phyloP scores from a whole-genome alignment of 441 rosid species.

The Capsella rubella region DNA sequence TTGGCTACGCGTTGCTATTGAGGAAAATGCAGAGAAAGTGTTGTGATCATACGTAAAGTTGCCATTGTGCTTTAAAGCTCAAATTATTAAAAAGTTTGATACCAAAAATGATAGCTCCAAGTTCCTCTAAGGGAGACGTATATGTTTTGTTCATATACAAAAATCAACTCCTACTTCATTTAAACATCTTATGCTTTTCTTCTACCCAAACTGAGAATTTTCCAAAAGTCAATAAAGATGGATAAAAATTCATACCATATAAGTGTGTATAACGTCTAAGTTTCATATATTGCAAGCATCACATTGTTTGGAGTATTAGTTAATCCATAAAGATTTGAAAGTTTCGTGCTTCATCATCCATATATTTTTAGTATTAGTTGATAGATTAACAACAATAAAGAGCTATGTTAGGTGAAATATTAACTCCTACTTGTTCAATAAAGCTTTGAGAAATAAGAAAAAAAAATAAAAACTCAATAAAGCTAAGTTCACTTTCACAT shows the following conservation, averaged over 20 bases:
- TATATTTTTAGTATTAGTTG: neutral
- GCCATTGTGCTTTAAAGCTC: slow-evolving; percentile 15
- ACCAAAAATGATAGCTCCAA: neutral
- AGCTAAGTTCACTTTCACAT: neutral
- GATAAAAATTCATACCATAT: slow-evolving; percentile 30
- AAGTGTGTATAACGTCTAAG: neutral
- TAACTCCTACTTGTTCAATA: neutral
- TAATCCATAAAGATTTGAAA: neutral
- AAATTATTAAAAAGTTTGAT: slow-evolving; percentile 2
- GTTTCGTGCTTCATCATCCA: neutral
- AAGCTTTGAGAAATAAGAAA: neutral
- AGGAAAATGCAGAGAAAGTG: slow-evolving; percentile 26
- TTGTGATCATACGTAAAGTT: slow-evolving; percentile 23
- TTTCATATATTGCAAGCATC: neutral
- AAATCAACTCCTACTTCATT: slow-evolving; percentile 18
- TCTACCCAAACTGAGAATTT: neutral
- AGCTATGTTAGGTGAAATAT: neutral
- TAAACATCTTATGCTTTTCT: neutral
- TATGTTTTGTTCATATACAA: slow-evolving; percentile 32
- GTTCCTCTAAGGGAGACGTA: neutral
- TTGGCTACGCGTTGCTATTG: slow-evolving; percentile 25
- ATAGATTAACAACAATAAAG: neutral
- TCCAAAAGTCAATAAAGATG: neutral
- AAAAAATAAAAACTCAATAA: neutral
- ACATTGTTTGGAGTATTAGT: neutral